Conservation (phyloP, 768 basidiomycete species). For the Lyophyllum atratum region DNA sequence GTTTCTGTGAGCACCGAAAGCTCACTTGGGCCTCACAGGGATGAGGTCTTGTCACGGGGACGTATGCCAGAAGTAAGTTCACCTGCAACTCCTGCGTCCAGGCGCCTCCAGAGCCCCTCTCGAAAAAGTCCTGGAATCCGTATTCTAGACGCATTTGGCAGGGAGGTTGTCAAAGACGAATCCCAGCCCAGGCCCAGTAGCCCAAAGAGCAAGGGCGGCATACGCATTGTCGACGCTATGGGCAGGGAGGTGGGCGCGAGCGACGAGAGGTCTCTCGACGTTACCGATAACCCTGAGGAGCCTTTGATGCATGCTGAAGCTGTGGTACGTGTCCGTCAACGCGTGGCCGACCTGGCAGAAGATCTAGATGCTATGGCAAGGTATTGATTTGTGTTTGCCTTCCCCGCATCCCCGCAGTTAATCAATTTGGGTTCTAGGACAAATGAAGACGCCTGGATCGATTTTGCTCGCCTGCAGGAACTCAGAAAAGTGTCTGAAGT, state of each 20-base stretch:
- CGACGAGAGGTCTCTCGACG: constrained; percentile 13
- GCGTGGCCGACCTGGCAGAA: constrained; percentile 56
- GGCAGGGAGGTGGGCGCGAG: constrained; percentile 55
- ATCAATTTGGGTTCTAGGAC: constrained; percentile 32
- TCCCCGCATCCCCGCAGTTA: constrained; percentile 4
- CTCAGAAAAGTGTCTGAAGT: constrained; percentile 15
- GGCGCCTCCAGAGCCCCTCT: constrained; percentile 28
- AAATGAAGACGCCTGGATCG: constrained; percentile 32
- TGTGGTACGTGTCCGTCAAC: constrained; percentile 56
- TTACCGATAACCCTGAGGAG: constrained; percentile 20
- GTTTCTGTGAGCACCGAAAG: neutral
- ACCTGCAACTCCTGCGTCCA: constrained; percentile 15
- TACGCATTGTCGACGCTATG: constrained; percentile 72
- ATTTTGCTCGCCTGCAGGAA: constrained; percentile 29
- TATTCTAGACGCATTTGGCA: constrained; percentile 73
- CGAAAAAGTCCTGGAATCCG: constrained; percentile 57
- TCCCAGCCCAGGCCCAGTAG: constrained; percentile 1
- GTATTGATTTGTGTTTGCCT: constrained; percentile 34
- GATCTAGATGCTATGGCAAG: constrained; percentile 59
- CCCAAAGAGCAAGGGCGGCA: constrained; percentile 36
- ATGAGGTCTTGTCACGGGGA: neutral
- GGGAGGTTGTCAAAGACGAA: constrained; percentile 31
- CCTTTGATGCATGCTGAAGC: constrained; percentile 49
- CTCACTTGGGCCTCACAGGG: neutral
- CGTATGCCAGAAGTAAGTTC: constrained; percentile 19